Base-by-base conservation (phyloP, 345 rosid genomes). In the Rubroshorea leprosula region DNA sequence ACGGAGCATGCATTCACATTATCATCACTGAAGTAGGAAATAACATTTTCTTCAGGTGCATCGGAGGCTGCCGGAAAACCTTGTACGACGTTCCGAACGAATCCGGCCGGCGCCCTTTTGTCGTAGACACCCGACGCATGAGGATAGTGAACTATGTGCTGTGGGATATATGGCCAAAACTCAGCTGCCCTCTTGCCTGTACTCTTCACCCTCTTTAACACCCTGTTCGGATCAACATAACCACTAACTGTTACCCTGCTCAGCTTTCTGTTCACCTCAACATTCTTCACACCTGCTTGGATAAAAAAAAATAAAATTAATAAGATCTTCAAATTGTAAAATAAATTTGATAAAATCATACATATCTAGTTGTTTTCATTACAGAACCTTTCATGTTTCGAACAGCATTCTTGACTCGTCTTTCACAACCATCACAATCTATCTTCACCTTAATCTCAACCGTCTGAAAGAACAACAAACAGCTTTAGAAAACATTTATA, bases 341-440 rank as follows among this genome's bases (percentile, higher is more conserved):
- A n/a, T n/a, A n/a, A n/a, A n/a, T n/a, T n/a, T n/a, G n/a, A n/a
- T n/a, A n/a, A n/a, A n/a, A n/a, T 21, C 23, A 22, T 54, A 38
- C 51, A 51, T 20, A 46, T 7, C 24, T 26, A 46, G 46, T 22
- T 1, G 29, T 39, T 12, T 41, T 29, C 15, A 23, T 5, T 23
- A 23, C 17, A 29, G 56, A 62, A 90, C 97, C 98, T 91, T 74
- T 88, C 80, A 86, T 84, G 71, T 76, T 49, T 66, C 73, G 72
- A 61, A 86, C 90, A 69, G 85, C 86, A 69, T 80, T 74, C 74
- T 70, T 76, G 0, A 91, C 95, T 74, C 89, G 76, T 70, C 98
- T 86, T 74, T 91, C 96, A 48, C 98, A 88, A 60, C 98, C 98
- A 74, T 88, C 98, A 54, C 98, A 88, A 76, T 91, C 98, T 96